Base-by-base conservation (phyloP, 345 rosid species). In the Corchorus olitorius region DNA sequence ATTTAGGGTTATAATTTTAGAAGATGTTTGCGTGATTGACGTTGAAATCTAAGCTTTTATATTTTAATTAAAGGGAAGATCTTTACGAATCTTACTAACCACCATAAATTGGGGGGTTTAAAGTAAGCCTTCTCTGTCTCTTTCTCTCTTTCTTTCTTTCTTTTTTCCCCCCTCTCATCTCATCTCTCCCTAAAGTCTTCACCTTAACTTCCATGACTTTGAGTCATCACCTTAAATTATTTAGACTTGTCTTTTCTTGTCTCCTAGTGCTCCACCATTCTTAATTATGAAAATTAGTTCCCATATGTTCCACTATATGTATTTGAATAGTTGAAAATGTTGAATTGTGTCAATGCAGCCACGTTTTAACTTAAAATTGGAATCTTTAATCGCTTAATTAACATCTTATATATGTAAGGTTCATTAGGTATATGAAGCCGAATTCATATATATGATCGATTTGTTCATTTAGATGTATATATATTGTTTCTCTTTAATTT, bases 21-120 rank as follows among this genome's bases (percentile, higher is more conserved):
- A 60, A 81, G 82, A 78, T 82, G 84, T 78, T 85, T 80, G 93
- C 96, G 92, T 89, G 92, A 91, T 91, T 91, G 93, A 88, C 92
- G 93, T 87, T 81, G 85, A 87, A 82, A 83, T 81, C 56, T 79
- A 62, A 66, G 62, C 15, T 41, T 73, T 80, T 81, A 65, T 81
- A 65, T 81, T 81, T 86, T 82, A 81, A 81, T 54, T 22, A 65
- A 27, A 60, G 78, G 68, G 78, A 80, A 89, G 82, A 89, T 88
- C 92, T 91, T 83, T 67, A 65, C 84, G 78, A 74, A 91, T 91
- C 91, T 89, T 87, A 86, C 96, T 88, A 86, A 82, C 92, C 79
- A 80, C 92, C 84, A 77, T 80, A 73, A 86, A 76, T 86, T 80
- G 70, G 75, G 82, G 66, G 78, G 80, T 72, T 59, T 80, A 73